Evolutionary conservation across 2,329 filamentous ascomycete species (phyloP).

Genomic region (Phaeomoniella chlamydospora): DNA sequence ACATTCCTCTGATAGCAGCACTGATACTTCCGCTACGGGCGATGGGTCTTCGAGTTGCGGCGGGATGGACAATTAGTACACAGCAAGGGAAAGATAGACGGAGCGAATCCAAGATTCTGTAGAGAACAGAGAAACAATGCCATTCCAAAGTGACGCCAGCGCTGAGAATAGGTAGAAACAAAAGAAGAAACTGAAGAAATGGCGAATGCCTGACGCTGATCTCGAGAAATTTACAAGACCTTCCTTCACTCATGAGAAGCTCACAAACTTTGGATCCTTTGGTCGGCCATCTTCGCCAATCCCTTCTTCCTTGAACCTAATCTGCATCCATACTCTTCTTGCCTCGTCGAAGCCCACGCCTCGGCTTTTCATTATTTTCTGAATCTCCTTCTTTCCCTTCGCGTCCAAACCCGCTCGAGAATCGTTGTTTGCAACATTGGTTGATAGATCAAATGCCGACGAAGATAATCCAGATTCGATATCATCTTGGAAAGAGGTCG

Average conservation of each 20-base stretch:
- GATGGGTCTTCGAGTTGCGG: no score
- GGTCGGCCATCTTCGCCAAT: constrained; percentile 81
- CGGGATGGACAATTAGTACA: no score
- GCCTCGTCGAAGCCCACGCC: constrained; percentile 84
- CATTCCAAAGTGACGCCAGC: background rate
- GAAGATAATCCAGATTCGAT: constrained; percentile 78
- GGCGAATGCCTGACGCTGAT: no score
- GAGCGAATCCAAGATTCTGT: no score
- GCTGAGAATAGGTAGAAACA: no score
- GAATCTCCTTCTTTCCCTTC: constrained; percentile 64
- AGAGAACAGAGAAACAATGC: no score
- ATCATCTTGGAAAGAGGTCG: constrained; percentile 65
- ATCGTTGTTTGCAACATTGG: constrained; percentile 70
- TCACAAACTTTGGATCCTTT: constrained; percentile 88
- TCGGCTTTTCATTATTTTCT: constrained; percentile 78
- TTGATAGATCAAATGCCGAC: constrained; percentile 64
- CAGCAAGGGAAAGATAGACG: no score
- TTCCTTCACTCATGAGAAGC: constrained; percentile 49
- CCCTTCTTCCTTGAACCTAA: constrained; percentile 70
- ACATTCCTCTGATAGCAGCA: no score
- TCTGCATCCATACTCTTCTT: constrained; percentile 70
- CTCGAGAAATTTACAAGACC: no score
- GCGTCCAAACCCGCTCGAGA: constrained; percentile 68
- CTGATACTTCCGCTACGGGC: no score
- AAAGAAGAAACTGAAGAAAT: no score